A percentile compares a stretch with the other conserved stretches of the same genome.
These are phyloP conservation scores for Diaporthe vaccinii DNA, from an alignment of 2,329 filamentous ascomycete species.

Conservation along the genomic window DNA sequence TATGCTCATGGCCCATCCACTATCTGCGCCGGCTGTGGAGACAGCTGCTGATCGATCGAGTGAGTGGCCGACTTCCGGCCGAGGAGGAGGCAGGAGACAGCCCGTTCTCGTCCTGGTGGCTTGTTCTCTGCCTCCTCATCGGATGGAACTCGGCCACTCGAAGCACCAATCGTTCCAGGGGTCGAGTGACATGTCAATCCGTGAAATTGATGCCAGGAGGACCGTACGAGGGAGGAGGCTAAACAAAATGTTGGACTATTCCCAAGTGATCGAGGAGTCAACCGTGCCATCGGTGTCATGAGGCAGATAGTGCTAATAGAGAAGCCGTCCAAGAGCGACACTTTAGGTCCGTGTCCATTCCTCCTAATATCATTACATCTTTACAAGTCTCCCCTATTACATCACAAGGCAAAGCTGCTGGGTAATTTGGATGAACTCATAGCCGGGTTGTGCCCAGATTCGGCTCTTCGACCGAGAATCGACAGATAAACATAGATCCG, in stretches of 20 bases:
- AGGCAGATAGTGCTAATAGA: neutral
- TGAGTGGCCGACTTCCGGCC: constrained; percentile 11
- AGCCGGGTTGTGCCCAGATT: neutral
- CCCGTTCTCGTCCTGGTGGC: no score
- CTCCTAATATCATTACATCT: neutral
- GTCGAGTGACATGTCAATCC: neutral
- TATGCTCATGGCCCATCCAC: constrained; percentile 6
- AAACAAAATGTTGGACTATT: neutral
- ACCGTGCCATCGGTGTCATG: neutral
- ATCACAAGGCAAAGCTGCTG: neutral
- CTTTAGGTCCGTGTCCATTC: neutral
- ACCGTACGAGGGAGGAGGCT: neutral
- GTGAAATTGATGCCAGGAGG: neutral
- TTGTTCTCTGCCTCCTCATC: neutral
- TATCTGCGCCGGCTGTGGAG: neutral
- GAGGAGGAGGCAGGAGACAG: neutral
- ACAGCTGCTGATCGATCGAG: constrained; percentile 6
- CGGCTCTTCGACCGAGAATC: neutral
- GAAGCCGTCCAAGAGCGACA: neutral
- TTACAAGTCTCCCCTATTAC: no score
- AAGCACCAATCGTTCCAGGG: neutral
- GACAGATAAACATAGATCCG: neutral
- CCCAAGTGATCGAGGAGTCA: neutral
- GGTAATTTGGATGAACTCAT: neutral
- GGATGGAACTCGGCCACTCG: neutral